These are phyloP conservation scores for Solanum habrochaites DNA, from an alignment of 257 asterid genomes.

Conservation along the genomic window DNA sequence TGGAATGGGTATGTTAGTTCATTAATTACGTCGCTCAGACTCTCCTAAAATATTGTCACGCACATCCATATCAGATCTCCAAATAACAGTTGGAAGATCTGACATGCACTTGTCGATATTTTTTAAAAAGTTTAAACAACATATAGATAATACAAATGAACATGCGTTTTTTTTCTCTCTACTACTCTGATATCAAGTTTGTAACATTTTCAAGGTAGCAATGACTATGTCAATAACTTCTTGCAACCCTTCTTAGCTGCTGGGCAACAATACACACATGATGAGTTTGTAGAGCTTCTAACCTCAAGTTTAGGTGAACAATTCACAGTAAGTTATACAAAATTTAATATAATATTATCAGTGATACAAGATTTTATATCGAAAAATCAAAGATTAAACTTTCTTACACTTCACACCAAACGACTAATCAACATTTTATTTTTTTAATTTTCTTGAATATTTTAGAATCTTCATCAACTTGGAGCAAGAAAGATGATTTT, in stretches of 20 bases:
- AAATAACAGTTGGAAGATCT: rapidly evolving
- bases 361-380: neutral
- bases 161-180: too few relatives aligned
- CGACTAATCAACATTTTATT: neutral
- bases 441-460: neutral
- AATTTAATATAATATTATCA: too few relatives aligned
- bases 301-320: conserved; percentile 50
- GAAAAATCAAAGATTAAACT: too few relatives aligned
- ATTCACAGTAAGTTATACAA: conserved; percentile 22
- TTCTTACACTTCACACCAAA: neutral
- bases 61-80: rapidly evolving
- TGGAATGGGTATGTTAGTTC: conserved; percentile 36
- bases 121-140: neutral
- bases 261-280: conserved; percentile 58
- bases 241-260: conserved; percentile 65
- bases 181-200: neutral
- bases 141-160: neutral
- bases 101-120: neutral
- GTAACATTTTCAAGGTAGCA: conserved; percentile 52
- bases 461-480: conserved; percentile 45
- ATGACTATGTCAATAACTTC: conserved; percentile 71
- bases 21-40: neutral
- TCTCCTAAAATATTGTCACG: neutral
- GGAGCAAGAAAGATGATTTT: conserved; percentile 73
- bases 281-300: conserved; percentile 44